phyloP scores from a whole-genome alignment of 1,139 yeast species.

The Candida sp. region DNA sequence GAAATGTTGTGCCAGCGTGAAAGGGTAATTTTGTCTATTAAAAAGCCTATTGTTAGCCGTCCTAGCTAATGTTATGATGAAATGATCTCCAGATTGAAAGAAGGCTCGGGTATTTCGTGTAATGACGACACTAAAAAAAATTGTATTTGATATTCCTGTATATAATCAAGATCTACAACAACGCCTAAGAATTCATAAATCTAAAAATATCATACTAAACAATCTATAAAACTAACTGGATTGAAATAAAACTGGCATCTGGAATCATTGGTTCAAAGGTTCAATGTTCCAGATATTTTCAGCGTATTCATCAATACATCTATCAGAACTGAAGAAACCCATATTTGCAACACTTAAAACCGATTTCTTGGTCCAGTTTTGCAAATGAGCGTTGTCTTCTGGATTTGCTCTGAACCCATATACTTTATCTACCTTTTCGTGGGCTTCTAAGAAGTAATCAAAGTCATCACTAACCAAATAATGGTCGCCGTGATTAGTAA shows the following conservation, averaged over 20 bases:
- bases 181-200: neutral
- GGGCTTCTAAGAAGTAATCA: constrained; percentile 82
- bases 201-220: neutral
- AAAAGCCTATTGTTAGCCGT: neutral
- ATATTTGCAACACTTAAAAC: constrained; percentile 84
- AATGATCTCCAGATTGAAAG: neutral
- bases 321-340: constrained; percentile 91
- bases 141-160: neutral
- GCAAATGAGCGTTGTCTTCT: constrained; percentile 48
- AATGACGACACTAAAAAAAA: neutral
- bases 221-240: neutral
- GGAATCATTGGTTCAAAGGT: constrained; percentile 42
- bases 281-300: constrained; percentile 92
- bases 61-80: neutral
- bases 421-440: constrained; percentile 68
- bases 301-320: constrained; percentile 91
- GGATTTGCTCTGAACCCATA: constrained; percentile 42
- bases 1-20: neutral
- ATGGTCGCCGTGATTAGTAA: constrained; percentile 74
- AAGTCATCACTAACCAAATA: constrained; percentile 89
- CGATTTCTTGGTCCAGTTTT: constrained; percentile 73
- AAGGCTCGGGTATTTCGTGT: neutral
- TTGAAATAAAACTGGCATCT: too few species aligned
- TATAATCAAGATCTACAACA: neutral
- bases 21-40: neutral